Evolutionary conservation across 2,329 filamentous ascomycete species (phyloP), one percentile per base, ranked within the genome.

Genomic region (Colletotrichum kahawae): DNA sequence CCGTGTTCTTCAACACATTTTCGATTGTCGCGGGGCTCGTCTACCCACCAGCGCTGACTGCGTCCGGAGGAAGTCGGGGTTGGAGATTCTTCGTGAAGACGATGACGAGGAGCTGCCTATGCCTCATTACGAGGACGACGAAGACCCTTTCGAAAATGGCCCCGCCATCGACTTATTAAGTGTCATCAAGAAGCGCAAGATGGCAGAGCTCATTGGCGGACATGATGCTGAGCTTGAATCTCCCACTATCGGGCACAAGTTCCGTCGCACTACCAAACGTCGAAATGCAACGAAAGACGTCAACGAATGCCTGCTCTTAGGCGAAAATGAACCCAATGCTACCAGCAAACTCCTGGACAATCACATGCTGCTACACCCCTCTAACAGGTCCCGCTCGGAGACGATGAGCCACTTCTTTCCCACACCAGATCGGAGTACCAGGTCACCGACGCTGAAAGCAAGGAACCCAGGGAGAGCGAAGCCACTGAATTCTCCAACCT

Each of bases 351-450:
- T 85, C 4, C 68, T 85, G 4, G 77, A 77, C 2, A 78, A 76
- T 14, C 85, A 84, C 34, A 80, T 85, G 70, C 75, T 82, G 12
- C 77, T 85, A 7, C 79, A 80, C 9, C 78, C 76, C n/a, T 72
- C 78, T 0, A 83, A 84, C 36, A 79, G 71, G n/a, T 57, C 54
- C 6, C 9, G 29, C 4, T 14, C 10, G 16, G 75, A 24, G 9
- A 64, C 18, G 2, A 54, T n/a, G 4, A 38, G 34, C 10, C 36
- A 36, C 9, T 66, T 54, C 10, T 54, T 27, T 21, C 29, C 38
- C 2, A 65, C 54, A 4, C 54, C 62, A 18, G 43, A 38, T 4
- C 33, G 18, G 6, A 56, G 5, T 12, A 70, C 5, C 1, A 10
- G 7, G 4, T 56, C 13, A 13, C 34, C 60, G 51, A 43, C 1